phyloP scores from a whole-genome alignment of 2,329 filamentous ascomycete genomes.

The Pseudogymnoascus sp. region DNA sequence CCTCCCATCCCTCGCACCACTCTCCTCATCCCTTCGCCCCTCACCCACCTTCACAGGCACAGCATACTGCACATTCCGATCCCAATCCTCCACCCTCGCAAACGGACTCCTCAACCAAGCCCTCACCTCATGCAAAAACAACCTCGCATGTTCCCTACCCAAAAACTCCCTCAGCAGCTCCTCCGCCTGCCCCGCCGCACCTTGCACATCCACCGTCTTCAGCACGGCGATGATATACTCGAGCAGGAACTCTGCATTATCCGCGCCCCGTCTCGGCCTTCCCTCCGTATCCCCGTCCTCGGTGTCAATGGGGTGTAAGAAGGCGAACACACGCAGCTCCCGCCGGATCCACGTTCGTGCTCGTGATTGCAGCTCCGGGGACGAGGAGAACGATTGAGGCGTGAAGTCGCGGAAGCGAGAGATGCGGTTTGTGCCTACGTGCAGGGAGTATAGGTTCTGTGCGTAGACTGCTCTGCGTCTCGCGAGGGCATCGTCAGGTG shows the following conservation, averaged over 20 bases:
- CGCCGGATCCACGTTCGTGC: constrained; percentile 75
- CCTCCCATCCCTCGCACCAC: not conserved
- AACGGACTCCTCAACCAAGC: constrained; percentile 79
- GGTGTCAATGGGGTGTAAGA: constrained; percentile 40
- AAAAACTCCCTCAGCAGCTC: constrained; percentile 72
- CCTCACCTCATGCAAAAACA: constrained; percentile 80
- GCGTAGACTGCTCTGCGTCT: constrained; percentile 67
- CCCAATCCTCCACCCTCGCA: constrained; percentile 65
- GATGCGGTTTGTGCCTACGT: constrained; percentile 73
- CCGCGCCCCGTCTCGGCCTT: constrained; percentile 37
- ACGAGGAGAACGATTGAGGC: constrained; percentile 54
- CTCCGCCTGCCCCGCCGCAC: constrained; percentile 69
- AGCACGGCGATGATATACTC: constrained; percentile 81
- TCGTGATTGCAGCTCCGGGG: constrained; percentile 61
- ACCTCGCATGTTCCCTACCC: constrained; percentile 59
- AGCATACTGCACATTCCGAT: constrained; percentile 36
- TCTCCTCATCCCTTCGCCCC: not conserved
- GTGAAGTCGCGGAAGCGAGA: constrained; percentile 70
- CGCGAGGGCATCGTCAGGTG: constrained; percentile 27
- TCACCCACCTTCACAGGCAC: not conserved
- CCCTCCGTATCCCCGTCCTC: constrained; percentile 18
- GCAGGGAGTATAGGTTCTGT: constrained; percentile 63
- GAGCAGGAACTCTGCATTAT: constrained; percentile 74
- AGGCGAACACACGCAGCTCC: constrained; percentile 76
- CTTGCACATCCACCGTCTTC: constrained; percentile 74